Evolutionary conservation across 768 basidiomycete species (phyloP), one percentile per base, ranked within the genome.

Genomic region (Naganishia randhawae): DNA sequence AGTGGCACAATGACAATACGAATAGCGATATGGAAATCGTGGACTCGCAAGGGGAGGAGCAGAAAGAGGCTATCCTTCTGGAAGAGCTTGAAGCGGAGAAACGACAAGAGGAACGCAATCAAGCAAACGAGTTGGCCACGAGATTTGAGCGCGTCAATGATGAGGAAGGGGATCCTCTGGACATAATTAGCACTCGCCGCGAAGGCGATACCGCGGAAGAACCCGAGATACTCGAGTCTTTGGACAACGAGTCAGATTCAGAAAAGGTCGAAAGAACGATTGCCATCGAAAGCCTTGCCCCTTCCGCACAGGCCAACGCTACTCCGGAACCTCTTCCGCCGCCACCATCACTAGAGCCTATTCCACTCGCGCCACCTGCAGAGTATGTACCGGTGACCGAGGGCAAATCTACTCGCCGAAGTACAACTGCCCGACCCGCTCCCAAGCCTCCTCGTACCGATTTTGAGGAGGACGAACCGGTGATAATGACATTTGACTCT

Each of bases 401-500:
- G n/a, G 22, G n/a, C 6, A 61, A 42, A 35, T 25, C 57, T 19
- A 61, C 57, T 19, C 57, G 57, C 22, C 14, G 39, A 14, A 39
- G 57, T 1, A 35, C 57, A 22, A 61, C 41, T 14, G 25, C 35
- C 2, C 57, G 37, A 10, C 31, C 37, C 3, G 37, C 39, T 3
- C 9, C 61, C 14, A 50, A 61, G 37, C 31, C 53, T 4, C 35
- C 67, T 19, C 19, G 17, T n/a, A 45, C 27, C 54, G 54, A 61
- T 29, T 37, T 45, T 33, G 27, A 31, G 1, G 29, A 29, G 1
- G 55, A 62, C 11, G 33, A 63, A 27, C 63, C 63, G 7, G 86
- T 86, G 71, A 88, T 99, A 37, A 87, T 93, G 76, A 91, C 88
- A 0, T 85, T 99, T 65, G 96, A 99, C 77, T 98, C 95, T 1